Evolutionary conservation across 169 alveolate species (phyloP), one percentile per base, ranked within the genome.

Genomic region (Plasmodium billcollinsi): DNA sequence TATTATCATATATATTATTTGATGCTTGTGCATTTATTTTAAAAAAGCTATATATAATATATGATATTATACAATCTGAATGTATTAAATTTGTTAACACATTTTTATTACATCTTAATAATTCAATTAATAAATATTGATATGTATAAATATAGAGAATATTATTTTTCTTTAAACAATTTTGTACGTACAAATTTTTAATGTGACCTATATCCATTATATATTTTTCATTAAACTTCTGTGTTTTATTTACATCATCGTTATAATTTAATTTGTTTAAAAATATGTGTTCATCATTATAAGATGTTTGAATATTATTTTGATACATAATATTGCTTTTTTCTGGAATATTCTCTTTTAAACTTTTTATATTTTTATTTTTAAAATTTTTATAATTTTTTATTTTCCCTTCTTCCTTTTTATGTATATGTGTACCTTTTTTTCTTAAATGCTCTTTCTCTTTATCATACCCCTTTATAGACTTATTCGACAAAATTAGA

Each of bases 81-180:
- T 85, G 49, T 12, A 71, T 21, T 50, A 85, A n/a, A 70, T 62
- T 45, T 14, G 72, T 21, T 43, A 85, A 26, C 7, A 85, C 20
- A 26, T 85, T 85, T 39, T 39, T 39, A 47, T 58, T 85, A 62
- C 66, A 63, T 15, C 33, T 70, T 47, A 85, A 74, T 14, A 85
- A 74, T 50, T 85, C 86, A 21, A 85, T 85, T 39, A 85, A 12
- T 45, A 74, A 29, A 59, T 85, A 85, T 65, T 85, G 92, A 49
- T 85, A 85, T 59, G 67, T 47, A 52, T 85, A 85, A 11, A 85
- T 21, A 71, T 71, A 71, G 14, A 43, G 52, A 39, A 85, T 47
- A 20, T 66, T 66, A 24, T 43, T 59, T 52, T 71, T 59, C 7
- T 61, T 20, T 45, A 85, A 85, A 9, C 71, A 43, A 20, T 71